Conservation (phyloP, 225 moss, liverwort and hornwort species). For the Pseudoscleropodium purum region DNA sequence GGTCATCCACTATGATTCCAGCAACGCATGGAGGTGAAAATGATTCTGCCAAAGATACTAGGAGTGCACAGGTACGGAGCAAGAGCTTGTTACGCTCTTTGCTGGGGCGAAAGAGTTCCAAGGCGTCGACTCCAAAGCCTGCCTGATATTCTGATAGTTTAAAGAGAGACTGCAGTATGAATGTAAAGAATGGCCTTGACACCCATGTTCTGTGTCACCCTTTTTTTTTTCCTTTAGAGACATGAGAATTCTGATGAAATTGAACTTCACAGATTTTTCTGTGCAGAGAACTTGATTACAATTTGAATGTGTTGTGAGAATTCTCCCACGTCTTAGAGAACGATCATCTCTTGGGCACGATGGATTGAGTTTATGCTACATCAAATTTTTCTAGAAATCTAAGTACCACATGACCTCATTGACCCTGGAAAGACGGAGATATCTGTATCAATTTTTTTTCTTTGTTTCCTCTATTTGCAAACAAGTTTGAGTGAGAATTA, state of each 20-base stretch:
- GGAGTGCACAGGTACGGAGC: conserved; percentile 36
- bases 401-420: background rate
- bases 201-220: background rate
- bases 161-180: background rate
- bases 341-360: background rate
- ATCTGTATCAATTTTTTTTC: background rate
- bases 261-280: background rate
- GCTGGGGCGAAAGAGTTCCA: conserved; percentile 43
- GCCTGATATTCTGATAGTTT: background rate
- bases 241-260: background rate
- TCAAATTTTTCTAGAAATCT: background rate
- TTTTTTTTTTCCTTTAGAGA: background rate
- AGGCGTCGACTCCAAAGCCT: conserved; percentile 15
- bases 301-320: background rate
- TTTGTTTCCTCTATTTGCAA: background rate
- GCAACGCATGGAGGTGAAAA: conserved; percentile 25
- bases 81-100: conserved; percentile 58
- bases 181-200: background rate
- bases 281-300: background rate
- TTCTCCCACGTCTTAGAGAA: background rate
- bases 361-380: background rate
- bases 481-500: background rate
- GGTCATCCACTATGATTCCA: conserved; percentile 42
- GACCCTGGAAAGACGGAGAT: background rate
- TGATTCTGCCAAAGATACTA: conserved; percentile 19